Percentiles rank a stretch among this genome's conserved stretches.
These are phyloP conservation scores for Fonsecaea erecta DNA, from an alignment of 2,329 filamentous ascomycete species.

Conservation along the genomic window DNA sequence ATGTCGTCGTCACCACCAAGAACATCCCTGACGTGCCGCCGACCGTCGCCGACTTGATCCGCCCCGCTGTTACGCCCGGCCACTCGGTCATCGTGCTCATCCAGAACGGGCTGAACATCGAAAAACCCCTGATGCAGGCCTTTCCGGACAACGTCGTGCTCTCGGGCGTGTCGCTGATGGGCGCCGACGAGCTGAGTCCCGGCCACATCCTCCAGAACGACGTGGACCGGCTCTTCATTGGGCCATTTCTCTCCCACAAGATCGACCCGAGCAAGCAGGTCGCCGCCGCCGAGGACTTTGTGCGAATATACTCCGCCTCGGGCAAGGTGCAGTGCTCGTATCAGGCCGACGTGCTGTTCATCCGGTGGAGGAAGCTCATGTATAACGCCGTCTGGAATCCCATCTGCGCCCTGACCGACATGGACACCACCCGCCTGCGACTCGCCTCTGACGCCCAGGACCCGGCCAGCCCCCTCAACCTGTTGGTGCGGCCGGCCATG, in stretches of 20 bases:
- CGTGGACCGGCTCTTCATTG: slow-evolving; percentile 56
- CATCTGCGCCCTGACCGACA: slow-evolving; percentile 55
- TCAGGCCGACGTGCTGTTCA: slow-evolving; percentile 41
- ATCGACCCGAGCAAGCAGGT: slow-evolving; percentile 23
- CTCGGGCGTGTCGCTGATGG: slow-evolving; percentile 59
- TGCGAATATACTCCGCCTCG: slow-evolving; percentile 53
- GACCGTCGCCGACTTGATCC: slow-evolving; percentile 54
- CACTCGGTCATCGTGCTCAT: slow-evolving; percentile 61
- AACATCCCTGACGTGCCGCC: slow-evolving; percentile 61
- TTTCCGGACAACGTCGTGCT: slow-evolving; percentile 61
- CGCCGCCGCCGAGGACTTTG: slow-evolving; percentile 49
- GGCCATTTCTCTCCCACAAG: slow-evolving; percentile 42
- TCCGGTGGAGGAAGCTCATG: slow-evolving; percentile 51
- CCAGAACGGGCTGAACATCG: slow-evolving; percentile 69
- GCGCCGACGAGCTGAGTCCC: slow-evolving; percentile 53
- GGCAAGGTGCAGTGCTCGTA: slow-evolving; percentile 52
- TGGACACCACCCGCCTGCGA: slow-evolving; percentile 59
- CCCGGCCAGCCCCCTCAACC: slow-evolving; percentile 45
- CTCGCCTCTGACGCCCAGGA: slow-evolving; percentile 48
- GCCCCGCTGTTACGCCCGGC: slow-evolving; percentile 56
- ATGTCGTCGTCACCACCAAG: slow-evolving; percentile 63
- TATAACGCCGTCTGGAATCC: slow-evolving; percentile 60
- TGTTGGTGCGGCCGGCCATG: slow-evolving; percentile 60
- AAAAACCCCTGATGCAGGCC: slow-evolving; percentile 55
- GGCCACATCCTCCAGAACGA: slow-evolving; percentile 61